Conservation (phyloP, 345 rosid species). For the Populus davidiana region DNA sequence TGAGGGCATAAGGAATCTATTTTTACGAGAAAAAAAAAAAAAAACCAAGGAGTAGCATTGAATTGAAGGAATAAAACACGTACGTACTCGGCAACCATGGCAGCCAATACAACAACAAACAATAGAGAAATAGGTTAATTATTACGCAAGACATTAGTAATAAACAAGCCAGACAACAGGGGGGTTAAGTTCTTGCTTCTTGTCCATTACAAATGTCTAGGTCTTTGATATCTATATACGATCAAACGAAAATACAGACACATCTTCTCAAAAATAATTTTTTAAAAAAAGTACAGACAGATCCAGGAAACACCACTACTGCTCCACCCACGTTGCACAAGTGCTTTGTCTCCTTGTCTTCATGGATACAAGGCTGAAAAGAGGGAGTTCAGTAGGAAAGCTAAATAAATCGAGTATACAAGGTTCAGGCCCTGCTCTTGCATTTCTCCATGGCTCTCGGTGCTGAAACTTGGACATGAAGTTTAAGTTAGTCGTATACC, state of each 20-base stretch:
- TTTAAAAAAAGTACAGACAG: background rate
- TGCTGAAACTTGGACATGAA: slow-evolving; percentile 29
- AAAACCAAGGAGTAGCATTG: slow-evolving; percentile 14
- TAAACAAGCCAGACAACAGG: slow-evolving; percentile 41
- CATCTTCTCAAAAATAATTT: background rate
- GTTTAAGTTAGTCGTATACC: background rate
- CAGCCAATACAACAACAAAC: slow-evolving; percentile 22
- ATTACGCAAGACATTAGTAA: slow-evolving; percentile 35
- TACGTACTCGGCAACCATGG: slow-evolving; percentile 28
- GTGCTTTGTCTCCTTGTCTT: slow-evolving; percentile 12
- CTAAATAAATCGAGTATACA: background rate
- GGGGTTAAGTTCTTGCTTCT: slow-evolving; percentile 41
- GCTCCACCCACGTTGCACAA: slow-evolving; percentile 1
- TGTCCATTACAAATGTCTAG: slow-evolving; percentile 47
- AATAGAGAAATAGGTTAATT: slow-evolving; percentile 18
- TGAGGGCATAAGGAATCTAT: slow-evolving; percentile 24
- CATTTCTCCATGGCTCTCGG: slow-evolving; percentile 66
- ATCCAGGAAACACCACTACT: background rate
- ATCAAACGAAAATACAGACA: slow-evolving; percentile 30
- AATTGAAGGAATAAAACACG: slow-evolving; percentile 31
- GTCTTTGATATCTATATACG: slow-evolving; percentile 45
- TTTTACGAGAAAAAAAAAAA: background rate
- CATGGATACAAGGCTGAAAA: slow-evolving; percentile 4
- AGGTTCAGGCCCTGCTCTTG: slow-evolving; percentile 50
- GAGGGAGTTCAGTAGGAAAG: background rate